Conservation (phyloP, 116 monocot genomes). For the Papilionanthe hybrid region DNA sequence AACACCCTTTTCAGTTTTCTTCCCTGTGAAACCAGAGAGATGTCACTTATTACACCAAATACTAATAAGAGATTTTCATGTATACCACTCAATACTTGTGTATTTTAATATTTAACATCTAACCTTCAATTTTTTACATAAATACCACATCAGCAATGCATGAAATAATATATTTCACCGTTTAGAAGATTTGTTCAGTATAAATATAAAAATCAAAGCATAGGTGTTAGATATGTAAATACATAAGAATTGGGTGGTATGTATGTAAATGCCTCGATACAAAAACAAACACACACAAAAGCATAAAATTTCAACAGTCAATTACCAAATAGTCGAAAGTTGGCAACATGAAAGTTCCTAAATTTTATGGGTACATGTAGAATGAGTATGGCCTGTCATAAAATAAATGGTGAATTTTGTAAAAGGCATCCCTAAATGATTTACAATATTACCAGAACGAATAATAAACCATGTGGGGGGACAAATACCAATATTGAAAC, state of each 20-base stretch:
- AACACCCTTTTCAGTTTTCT: slow-evolving; percentile 41
- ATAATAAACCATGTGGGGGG: not conserved
- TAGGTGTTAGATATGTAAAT: too few species aligned
- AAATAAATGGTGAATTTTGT: not conserved
- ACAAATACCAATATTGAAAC: slow-evolving; percentile 43
- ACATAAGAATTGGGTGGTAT: too few species aligned
- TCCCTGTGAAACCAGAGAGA: slow-evolving; percentile 21
- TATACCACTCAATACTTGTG: not conserved
- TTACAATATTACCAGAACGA: slow-evolving; percentile 3
- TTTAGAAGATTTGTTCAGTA: too few species aligned
- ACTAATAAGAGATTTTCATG: not conserved
- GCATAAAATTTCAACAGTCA: not conserved
- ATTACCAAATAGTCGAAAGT: slow-evolving; percentile 31
- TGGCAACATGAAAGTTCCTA: slow-evolving; percentile 35
- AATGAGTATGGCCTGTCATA: slow-evolving; percentile 38
- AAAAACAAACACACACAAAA: not conserved
- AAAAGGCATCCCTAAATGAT: not conserved
- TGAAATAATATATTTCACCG: too few species aligned
- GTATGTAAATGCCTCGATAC: too few species aligned
- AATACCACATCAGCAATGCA: too few species aligned
- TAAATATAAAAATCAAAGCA: too few species aligned
- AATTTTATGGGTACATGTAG: slow-evolving; percentile 41
- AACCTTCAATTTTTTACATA: too few species aligned
- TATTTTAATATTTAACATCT: too few species aligned
- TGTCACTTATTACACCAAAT: not conserved